Conservation (phyloP, 2,329 filamentous ascomycete genomes). For the Botrytis galanthina region DNA sequence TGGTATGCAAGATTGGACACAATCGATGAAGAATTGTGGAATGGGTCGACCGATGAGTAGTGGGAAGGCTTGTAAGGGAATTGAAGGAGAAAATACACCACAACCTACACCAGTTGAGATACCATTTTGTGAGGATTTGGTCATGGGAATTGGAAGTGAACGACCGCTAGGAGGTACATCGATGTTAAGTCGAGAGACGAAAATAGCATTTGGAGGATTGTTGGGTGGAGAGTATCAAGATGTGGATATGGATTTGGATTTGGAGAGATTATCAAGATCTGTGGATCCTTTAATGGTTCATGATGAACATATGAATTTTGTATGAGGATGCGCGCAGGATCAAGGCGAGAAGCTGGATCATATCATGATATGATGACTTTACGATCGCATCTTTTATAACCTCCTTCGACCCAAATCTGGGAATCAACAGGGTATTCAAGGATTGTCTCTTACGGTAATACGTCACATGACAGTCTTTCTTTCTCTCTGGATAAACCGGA, state of each 20-base stretch:
- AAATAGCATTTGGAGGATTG: constrained; percentile 6
- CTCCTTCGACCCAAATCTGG: not conserved
- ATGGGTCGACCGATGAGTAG: not conserved
- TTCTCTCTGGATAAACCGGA: not conserved
- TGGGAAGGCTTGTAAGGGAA: constrained; percentile 14
- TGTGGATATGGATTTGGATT: not conserved
- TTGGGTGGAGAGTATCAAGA: not conserved
- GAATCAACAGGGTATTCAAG: not conserved
- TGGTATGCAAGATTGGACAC: constrained; percentile 11
- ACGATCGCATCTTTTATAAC: not conserved
- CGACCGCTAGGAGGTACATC: constrained; percentile 1
- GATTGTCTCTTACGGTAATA: not conserved
- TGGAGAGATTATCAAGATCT: not conserved
- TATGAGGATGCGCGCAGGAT: not conserved
- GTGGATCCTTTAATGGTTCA: not conserved
- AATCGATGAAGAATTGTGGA: not conserved
- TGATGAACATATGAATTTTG: not conserved
- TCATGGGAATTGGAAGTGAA: not conserved
- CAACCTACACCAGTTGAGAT: constrained; percentile 15
- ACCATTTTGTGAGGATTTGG: not conserved
- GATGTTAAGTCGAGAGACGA: constrained; percentile 13
- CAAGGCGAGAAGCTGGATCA: not conserved
- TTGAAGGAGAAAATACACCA: constrained; percentile 10
- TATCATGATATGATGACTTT: not conserved
- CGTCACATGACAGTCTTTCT: not conserved